Evolutionary conservation across 1,284 basidiomycete species (phyloP).

Genomic region (Sporisorium sorghi): DNA sequence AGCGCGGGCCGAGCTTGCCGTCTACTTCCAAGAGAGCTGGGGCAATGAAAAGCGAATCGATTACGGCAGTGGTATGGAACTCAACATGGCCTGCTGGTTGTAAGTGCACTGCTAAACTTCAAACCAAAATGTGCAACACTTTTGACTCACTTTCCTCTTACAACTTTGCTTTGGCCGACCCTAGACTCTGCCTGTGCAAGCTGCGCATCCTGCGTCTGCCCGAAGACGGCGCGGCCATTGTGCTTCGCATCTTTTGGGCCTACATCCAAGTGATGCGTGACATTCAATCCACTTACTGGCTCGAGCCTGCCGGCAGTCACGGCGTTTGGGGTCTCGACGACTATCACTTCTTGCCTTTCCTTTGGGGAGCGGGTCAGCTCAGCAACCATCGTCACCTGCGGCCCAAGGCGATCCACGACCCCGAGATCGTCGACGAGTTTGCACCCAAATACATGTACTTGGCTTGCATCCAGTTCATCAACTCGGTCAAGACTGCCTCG

Average conservation of each 20-base stretch:
- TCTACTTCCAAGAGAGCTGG: slow-evolving; percentile 89
- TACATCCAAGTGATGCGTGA: slow-evolving; percentile 79
- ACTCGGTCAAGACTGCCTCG: slow-evolving; percentile 92
- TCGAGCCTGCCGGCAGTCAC: slow-evolving; percentile 96
- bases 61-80: slow-evolving; percentile 98
- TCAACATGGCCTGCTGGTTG: slow-evolving; percentile 98
- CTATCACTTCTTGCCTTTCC: slow-evolving; percentile 95
- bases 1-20: slow-evolving; percentile 70
- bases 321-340: slow-evolving; percentile 99
- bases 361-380: slow-evolving; percentile 87
- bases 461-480: slow-evolving; percentile 95
- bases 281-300: slow-evolving; percentile 94
- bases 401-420: slow-evolving; percentile 91
- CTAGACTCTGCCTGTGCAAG: slow-evolving; percentile 78
- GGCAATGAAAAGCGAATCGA: slow-evolving; percentile 92
- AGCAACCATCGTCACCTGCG: slow-evolving; percentile 86
- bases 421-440: slow-evolving; percentile 92
- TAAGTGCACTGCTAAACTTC: slow-evolving; percentile 73
- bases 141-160: too few relatives aligned
- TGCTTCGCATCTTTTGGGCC: slow-evolving; percentile 87
- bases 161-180: neutral
- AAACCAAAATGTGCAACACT: too few relatives aligned
- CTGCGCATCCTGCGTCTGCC: slow-evolving; percentile 76
- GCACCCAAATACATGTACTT: slow-evolving; percentile 95
- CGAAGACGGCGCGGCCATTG: slow-evolving; percentile 81